A percentile compares a stretch with the other conserved stretches of the same genome.
Evolutionary conservation across 805 yeast species (phyloP).

Genomic region (Cyberlindnera sargentensis): DNA sequence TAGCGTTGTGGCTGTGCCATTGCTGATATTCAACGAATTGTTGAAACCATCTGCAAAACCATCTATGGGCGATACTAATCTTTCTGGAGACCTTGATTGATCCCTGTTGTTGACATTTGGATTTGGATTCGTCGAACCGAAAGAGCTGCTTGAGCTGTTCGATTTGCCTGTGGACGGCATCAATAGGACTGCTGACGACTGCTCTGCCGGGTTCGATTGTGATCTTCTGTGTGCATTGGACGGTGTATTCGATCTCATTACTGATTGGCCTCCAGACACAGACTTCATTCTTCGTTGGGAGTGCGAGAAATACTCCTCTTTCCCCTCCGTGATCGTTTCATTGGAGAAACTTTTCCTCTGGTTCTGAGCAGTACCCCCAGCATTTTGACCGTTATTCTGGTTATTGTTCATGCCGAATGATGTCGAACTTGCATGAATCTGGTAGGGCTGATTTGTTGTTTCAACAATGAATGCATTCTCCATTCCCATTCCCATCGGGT

Average conservation of each 20-base stretch:
- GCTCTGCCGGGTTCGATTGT: slow-evolving; percentile 22
- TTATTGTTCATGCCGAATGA: too few species aligned
- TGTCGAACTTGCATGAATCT: slow-evolving; percentile 1
- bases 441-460: slow-evolving; percentile 24
- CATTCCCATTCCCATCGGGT: slow-evolving; percentile 63
- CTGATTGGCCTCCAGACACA: slow-evolving; percentile 6
- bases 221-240: slow-evolving; percentile 14
- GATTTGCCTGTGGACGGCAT: slow-evolving; percentile 14
- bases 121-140: not conserved
- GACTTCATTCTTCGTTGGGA: slow-evolving; percentile 14
- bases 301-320: slow-evolving; percentile 16
- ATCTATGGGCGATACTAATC: slow-evolving; percentile 5
- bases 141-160: not conserved
- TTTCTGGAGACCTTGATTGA: slow-evolving; percentile 3
- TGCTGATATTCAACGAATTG: not conserved
- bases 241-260: slow-evolving; percentile 9
- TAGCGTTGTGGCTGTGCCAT: not conserved
- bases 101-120: not conserved
- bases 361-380: too few species aligned
- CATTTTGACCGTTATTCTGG: too few species aligned
- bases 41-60: not conserved
- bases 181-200: slow-evolving; percentile 19
- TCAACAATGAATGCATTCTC: slow-evolving; percentile 58
- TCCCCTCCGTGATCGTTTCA: slow-evolving; percentile 20
- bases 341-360: slow-evolving; percentile 12